These are phyloP conservation scores for Pythium pyrilobum DNA, from an alignment of 352 stramenopile genomes.

Conservation along the genomic window DNA sequence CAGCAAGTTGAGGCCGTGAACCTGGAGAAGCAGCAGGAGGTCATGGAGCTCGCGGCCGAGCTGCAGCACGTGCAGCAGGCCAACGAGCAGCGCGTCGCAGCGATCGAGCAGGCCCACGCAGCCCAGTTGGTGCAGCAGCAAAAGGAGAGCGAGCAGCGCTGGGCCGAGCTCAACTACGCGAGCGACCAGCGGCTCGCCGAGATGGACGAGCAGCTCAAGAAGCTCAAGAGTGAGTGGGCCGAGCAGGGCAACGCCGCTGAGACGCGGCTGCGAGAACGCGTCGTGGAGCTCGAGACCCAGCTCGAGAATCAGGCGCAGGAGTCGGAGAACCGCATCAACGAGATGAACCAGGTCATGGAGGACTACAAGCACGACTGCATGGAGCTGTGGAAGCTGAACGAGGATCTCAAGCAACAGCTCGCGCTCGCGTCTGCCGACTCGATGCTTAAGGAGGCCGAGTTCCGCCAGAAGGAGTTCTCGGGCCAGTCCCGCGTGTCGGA, in stretches of 20 bases:
- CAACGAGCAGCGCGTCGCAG: slow-evolving; percentile 10
- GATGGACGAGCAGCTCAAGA: slow-evolving; percentile 24
- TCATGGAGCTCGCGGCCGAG: slow-evolving; percentile 21
- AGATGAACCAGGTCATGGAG: slow-evolving; percentile 48
- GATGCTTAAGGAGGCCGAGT: slow-evolving; percentile 52
- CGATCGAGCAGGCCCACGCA: slow-evolving; percentile 8
- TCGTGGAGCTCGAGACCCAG: slow-evolving; percentile 35
- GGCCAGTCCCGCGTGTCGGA: slow-evolving; percentile 46
- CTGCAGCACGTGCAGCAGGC: slow-evolving; percentile 13
- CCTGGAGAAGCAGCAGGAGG: slow-evolving; percentile 28
- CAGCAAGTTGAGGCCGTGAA: slow-evolving; percentile 27
- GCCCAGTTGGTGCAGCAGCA: slow-evolving; percentile 17
- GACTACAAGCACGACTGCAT: slow-evolving; percentile 81
- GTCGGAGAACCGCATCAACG: slow-evolving; percentile 18
- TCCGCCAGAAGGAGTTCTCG: slow-evolving; percentile 50
- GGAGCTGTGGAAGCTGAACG: slow-evolving; percentile 72
- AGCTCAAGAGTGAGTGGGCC: slow-evolving; percentile 19
- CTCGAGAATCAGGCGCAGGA: slow-evolving; percentile 27
- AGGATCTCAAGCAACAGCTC: slow-evolving; percentile 76
- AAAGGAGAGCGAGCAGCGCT: slow-evolving; percentile 5
- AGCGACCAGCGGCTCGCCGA: slow-evolving; percentile 15
- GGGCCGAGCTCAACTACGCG: slow-evolving; percentile 2
- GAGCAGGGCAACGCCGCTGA: slow-evolving; percentile 19
- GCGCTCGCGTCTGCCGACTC: slow-evolving; percentile 45
- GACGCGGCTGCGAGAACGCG: slow-evolving; percentile 20